Evolutionary conservation across 2,329 filamentous ascomycete genomes (phyloP).

Genomic region (Microsporum audouinii): DNA sequence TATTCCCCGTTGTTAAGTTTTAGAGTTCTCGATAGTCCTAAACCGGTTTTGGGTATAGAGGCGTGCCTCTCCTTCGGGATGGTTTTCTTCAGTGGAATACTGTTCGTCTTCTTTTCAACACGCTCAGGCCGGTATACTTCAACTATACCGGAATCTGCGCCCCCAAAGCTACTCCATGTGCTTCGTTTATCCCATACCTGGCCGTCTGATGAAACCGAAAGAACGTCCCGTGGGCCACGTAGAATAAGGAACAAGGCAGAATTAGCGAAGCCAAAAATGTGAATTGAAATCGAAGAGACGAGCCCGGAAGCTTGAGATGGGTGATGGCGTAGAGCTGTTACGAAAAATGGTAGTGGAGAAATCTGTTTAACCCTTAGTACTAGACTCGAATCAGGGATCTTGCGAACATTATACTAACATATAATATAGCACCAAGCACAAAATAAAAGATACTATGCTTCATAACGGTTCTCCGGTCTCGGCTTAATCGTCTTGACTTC

Average conservation of each 20-base stretch:
- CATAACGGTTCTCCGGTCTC: conserved; percentile 17
- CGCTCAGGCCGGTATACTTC: neutral
- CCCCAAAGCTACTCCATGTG: conserved; percentile 3
- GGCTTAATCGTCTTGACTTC: conserved; percentile 14
- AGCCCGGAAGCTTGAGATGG: conserved; percentile 10
- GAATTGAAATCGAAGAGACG: conserved; percentile 18
- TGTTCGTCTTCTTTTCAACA: neutral
- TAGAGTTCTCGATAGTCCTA: neutral
- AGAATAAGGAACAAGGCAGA: conserved; percentile 18
- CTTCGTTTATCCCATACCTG: neutral
- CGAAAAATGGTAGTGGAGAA: conserved; percentile 18
- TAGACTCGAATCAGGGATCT: neutral
- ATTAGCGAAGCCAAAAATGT: conserved; percentile 18
- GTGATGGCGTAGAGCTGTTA: conserved; percentile 5
- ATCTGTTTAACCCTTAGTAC: conserved; percentile 11
- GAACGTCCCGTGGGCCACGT: conserved; percentile 13
- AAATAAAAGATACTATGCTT: conserved; percentile 21
- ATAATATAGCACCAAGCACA: conserved; percentile 13
- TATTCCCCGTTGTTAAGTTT: neutral
- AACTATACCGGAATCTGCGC: neutral
- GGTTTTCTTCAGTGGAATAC: neutral
- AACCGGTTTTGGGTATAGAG: neutral
- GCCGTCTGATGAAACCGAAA: neutral
- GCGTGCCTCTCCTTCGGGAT: neutral
- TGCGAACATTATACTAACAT: conserved; percentile 14